Conservation (phyloP, 805 yeast genomes). For the Myxozyma melibiosi region DNA sequence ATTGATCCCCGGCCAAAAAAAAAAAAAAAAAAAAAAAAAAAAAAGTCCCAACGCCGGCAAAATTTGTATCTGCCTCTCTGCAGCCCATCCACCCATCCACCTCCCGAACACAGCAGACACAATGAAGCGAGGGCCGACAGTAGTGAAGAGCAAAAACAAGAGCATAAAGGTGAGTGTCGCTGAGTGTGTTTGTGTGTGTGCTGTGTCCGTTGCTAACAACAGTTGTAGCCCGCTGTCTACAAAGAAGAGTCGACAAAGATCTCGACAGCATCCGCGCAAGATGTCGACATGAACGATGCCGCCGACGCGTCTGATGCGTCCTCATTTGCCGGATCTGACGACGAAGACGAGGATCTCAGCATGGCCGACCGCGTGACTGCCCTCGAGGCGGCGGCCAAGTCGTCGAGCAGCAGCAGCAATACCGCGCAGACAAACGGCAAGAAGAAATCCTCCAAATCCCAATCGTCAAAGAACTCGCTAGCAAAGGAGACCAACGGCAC, state of each 20-base stretch:
- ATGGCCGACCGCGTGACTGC: slow-evolving; percentile 48
- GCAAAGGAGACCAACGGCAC: slow-evolving; percentile 33
- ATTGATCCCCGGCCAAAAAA: too few species aligned
- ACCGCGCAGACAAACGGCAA: slow-evolving; percentile 31
- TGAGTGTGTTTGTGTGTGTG: neutral
- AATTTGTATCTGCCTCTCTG: too few species aligned
- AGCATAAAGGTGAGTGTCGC: slow-evolving; percentile 12
- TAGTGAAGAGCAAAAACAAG: slow-evolving; percentile 17
- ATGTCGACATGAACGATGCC: slow-evolving; percentile 38
- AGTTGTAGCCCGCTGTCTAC: slow-evolving; percentile 34
- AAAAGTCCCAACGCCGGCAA: too few species aligned
- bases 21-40: too few species aligned
- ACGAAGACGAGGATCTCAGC: slow-evolving; percentile 50
- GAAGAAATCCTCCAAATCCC: slow-evolving; percentile 2
- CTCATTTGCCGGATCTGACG: slow-evolving; percentile 38
- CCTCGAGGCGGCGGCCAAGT: slow-evolving; percentile 34
- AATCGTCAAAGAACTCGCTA: neutral
- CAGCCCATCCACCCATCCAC: too few species aligned
- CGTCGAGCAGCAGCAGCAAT: neutral
- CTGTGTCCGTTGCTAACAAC: neutral
- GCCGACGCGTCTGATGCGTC: slow-evolving; percentile 8
- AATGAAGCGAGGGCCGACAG: slow-evolving; percentile 14
- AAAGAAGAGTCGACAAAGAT: slow-evolving; percentile 42
- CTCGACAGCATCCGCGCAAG: slow-evolving; percentile 41
- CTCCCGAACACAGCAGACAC: too few species aligned